phyloP scores from a whole-genome alignment of 2,329 filamentous ascomycete genomes.

The Biscogniauxia sp. region DNA sequence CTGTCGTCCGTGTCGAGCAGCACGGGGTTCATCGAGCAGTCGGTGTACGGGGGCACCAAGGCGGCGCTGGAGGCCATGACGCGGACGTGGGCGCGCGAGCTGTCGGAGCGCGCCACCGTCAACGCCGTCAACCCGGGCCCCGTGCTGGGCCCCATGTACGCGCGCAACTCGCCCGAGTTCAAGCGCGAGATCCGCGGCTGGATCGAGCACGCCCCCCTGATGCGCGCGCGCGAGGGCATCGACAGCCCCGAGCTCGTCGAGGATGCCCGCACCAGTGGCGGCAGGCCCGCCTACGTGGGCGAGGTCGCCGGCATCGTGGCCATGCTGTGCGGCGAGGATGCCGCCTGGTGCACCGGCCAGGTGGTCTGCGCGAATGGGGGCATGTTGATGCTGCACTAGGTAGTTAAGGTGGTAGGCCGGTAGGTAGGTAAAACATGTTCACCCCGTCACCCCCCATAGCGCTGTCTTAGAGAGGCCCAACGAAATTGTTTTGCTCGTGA shows the following conservation, averaged over 20 bases:
- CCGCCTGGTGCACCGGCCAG: slow-evolving; percentile 76
- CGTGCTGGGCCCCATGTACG: slow-evolving; percentile 53
- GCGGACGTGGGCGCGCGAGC: slow-evolving; percentile 56
- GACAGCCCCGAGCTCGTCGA: slow-evolving; percentile 63
- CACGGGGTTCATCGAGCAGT: slow-evolving; percentile 52
- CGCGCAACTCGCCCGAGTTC: slow-evolving; percentile 41
- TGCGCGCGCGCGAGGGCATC: slow-evolving; percentile 56
- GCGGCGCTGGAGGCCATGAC: slow-evolving; percentile 59
- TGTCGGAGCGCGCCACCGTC: slow-evolving; percentile 51
- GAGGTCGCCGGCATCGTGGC: slow-evolving; percentile 76
- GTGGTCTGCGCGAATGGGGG: slow-evolving; percentile 80
- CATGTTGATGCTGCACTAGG: slow-evolving; percentile 18
- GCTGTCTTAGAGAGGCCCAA: too few species aligned
- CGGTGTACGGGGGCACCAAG: slow-evolving; percentile 57
- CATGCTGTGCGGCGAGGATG: slow-evolving; percentile 71
- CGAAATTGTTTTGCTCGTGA: too few species aligned
- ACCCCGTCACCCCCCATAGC: too few species aligned
- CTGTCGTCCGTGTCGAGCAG: slow-evolving; percentile 54
- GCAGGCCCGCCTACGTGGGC: slow-evolving; percentile 61
- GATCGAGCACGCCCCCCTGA: slow-evolving; percentile 58
- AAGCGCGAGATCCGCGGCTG: slow-evolving; percentile 41
- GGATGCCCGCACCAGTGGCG: slow-evolving; percentile 52
- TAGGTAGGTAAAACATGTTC: too few species aligned
- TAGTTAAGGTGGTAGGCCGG: too few species aligned
- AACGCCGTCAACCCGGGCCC: slow-evolving; percentile 59